Evolutionary conservation across 176 grass and related monocot genomes (phyloP).

Genomic region (Carex pumila): DNA sequence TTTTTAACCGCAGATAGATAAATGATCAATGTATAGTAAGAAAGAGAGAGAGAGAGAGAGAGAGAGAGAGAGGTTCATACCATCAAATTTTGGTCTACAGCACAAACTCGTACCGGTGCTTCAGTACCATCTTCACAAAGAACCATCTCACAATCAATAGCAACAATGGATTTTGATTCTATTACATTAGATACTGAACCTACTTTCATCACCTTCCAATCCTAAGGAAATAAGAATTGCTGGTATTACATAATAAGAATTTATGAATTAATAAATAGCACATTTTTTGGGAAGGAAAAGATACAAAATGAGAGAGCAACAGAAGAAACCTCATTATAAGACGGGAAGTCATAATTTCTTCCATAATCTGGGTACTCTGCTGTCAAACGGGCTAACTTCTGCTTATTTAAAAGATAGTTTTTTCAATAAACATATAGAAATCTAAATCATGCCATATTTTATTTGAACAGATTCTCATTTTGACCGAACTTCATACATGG

Average conservation of each 20-base stretch:
- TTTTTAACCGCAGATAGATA: background rate
- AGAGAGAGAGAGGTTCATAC: conserved; percentile 29
- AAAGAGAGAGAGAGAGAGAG: background rate
- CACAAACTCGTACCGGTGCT: conserved; percentile 67
- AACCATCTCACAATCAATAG: conserved; percentile 98
- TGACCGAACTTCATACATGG: background rate
- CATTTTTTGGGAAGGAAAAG: background rate
- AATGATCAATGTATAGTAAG: background rate
- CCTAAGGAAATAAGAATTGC: conserved; percentile 32
- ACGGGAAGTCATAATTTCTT: conserved; percentile 50
- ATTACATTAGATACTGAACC: conserved; percentile 38
- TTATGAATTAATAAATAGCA: background rate
- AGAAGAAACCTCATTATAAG: conserved; percentile 54
- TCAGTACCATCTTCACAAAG: conserved; percentile 76
- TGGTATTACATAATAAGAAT: background rate
- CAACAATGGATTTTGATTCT: conserved; percentile 44
- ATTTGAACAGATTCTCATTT: background rate
- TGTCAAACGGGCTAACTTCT: conserved; percentile 69
- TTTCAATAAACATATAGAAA: background rate
- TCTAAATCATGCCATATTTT: background rate
- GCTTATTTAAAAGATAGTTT: conserved; percentile 25
- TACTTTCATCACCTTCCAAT: conserved; percentile 50
- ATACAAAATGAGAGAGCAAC: conserved; percentile 8
- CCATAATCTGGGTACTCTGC: conserved; percentile 47
- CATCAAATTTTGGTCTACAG: conserved; percentile 57